phyloP scores from a whole-genome alignment of 2,329 filamentous ascomycete species.

The Aspergillus fijiensis region DNA sequence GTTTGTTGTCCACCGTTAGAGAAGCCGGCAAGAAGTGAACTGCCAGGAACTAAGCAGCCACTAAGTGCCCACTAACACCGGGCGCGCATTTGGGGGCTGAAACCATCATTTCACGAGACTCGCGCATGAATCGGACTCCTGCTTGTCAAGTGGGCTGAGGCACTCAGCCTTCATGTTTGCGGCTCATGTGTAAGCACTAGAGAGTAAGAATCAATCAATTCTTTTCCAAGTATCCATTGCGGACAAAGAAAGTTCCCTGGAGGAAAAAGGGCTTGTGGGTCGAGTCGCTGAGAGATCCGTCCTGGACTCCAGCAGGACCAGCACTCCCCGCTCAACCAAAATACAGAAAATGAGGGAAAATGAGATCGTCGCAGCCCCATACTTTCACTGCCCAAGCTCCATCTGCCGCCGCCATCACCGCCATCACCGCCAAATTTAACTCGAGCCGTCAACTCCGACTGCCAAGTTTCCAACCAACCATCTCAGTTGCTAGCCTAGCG shows the following conservation, averaged over 20 bases:
- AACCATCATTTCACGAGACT: neutral
- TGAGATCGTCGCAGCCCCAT: neutral
- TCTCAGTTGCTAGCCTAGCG: neutral
- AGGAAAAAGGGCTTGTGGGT: neutral
- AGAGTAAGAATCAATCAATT: neutral
- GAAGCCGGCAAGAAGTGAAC: neutral
- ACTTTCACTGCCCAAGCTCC: neutral
- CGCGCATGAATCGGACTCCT: neutral
- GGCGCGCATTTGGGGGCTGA: neutral
- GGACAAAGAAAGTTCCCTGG: neutral
- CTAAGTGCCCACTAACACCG: neutral
- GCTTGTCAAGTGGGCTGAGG: neutral
- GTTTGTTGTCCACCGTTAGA: no score
- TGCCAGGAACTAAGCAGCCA: neutral
- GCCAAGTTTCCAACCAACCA: neutral
- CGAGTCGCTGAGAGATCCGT: neutral
- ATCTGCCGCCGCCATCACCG: neutral
- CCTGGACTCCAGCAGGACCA: neutral
- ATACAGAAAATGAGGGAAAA: neutral
- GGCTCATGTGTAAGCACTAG: neutral
- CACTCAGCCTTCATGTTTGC: neutral
- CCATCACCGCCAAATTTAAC: neutral
- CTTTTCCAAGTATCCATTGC: neutral
- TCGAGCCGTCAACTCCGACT: neutral
- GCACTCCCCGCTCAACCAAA: neutral